These are phyloP conservation scores for Microcyclospora tardicrescens DNA, from an alignment of 2,329 filamentous ascomycete genomes.

Conservation along the genomic window DNA sequence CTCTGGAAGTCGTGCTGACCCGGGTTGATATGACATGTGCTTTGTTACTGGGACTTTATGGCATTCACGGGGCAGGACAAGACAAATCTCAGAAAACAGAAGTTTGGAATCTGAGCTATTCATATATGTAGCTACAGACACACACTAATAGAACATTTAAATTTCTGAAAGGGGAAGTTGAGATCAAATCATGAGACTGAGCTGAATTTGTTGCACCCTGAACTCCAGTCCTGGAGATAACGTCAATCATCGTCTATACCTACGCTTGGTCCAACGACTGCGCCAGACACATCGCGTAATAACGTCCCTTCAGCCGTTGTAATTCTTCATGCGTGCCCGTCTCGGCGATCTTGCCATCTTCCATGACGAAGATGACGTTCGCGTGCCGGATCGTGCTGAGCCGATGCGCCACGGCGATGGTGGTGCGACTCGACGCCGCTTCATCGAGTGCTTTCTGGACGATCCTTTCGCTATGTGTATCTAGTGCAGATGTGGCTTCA, in stretches of 20 bases:
- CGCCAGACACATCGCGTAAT: slow-evolving; percentile 32
- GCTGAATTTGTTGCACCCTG: too few species aligned
- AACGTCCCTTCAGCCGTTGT: slow-evolving; percentile 25
- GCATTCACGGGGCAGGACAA: too few species aligned
- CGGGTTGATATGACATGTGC: too few species aligned
- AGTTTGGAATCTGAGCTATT: too few species aligned
- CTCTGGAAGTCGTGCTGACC: too few species aligned
- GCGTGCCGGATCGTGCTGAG: slow-evolving; percentile 27
- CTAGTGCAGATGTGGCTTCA: slow-evolving; percentile 47
- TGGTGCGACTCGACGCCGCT: slow-evolving; percentile 28
- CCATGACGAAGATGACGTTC: slow-evolving; percentile 29
- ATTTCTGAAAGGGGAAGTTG: too few species aligned
- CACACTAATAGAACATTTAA: too few species aligned
- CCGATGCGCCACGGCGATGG: slow-evolving; percentile 30
- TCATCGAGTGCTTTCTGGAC: slow-evolving; percentile 56
- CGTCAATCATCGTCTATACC: not conserved
- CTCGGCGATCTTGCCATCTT: slow-evolving; percentile 27
- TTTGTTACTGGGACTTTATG: too few species aligned
- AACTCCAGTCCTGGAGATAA: too few species aligned
- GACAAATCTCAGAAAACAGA: too few species aligned
- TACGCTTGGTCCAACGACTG: slow-evolving; percentile 27
- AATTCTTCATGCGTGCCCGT: slow-evolving; percentile 28
- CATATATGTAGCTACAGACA: too few species aligned
- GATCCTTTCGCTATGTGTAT: slow-evolving; percentile 52
- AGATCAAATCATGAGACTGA: too few species aligned